Evolutionary conservation across 2,329 filamentous ascomycete genomes (phyloP), one percentile per base, ranked within the genome.

Genomic region (Phyllosticta capitalensis): DNA sequence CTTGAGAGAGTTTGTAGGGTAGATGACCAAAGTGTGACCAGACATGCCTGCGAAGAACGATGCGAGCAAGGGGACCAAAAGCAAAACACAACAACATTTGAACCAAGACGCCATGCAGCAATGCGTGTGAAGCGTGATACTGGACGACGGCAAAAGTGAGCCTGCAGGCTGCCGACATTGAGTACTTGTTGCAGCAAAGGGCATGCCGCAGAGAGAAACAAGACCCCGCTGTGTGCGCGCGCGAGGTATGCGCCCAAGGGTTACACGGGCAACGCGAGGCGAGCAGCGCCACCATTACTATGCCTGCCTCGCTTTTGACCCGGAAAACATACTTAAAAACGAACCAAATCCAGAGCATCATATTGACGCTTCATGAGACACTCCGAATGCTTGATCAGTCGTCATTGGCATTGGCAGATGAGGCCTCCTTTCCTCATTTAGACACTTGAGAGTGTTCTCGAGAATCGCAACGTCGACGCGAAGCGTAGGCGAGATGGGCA

Each of bases 391-490:
- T 14, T 14, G 30, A 5, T 38, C 30, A 5, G 17, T 38, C 10
- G 30, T 14, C 6, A 38, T 14, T 10, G 30, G 30, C 30, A 38
- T 14, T 14, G 19, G 57, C 54, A 28, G 57, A 52, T 51, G 56
- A 50, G 30, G 55, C 57, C 52, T 52, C 51, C 45, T 55, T 55
- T 59, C 57, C 52, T 52, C 52, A 51, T 59, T 59, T 30, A 59
- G 45, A 38, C 57, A 59, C 45, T 59, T 59, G 22, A 59, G 59
- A 22, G 61, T 63, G 55, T 79, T 76, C 50, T 76, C 74, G 14
- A 96, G 79, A 61, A 96, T 94, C 56, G 82, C 81, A 69, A 87
- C 83, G 70, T 96, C 91, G 53, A 83, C 83, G 54, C 76, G 74
- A 6, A 96, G 81, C 7, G 89, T 87, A 54, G 90, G 90, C 0